phyloP scores from a whole-genome alignment of 805 yeast genomes.

The Wickerhamomyces xylosicus region DNA sequence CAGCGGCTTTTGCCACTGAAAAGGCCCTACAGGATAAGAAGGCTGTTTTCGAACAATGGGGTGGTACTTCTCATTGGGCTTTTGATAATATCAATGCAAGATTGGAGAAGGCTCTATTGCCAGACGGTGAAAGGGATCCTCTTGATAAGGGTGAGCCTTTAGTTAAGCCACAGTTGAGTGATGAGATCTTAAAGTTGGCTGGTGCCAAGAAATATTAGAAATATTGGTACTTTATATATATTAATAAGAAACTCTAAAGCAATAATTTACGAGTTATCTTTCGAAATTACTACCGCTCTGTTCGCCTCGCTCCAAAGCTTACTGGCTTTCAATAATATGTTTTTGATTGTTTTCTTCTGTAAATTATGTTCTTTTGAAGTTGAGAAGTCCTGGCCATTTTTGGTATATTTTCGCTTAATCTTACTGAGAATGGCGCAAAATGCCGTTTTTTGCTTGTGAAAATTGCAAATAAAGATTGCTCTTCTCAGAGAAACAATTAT shows the following conservation, averaged over 20 bases:
- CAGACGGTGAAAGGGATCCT: conserved; percentile 18
- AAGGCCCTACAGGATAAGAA: conserved; percentile 15
- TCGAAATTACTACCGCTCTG: too few relatives aligned
- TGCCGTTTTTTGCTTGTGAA: too few relatives aligned
- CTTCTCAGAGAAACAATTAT: too few relatives aligned
- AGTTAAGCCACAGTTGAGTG: conserved; percentile 17
- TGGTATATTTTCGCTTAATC: too few relatives aligned
- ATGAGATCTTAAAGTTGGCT: conserved; percentile 19
- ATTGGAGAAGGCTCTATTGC: conserved; percentile 6
- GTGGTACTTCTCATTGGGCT: conserved; percentile 24
- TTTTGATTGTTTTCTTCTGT: too few relatives aligned
- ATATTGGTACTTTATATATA: neutral
- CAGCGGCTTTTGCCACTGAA: conserved; percentile 23
- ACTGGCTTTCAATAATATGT: too few relatives aligned
- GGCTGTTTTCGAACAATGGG: conserved; percentile 17
- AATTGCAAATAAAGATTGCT: too few relatives aligned
- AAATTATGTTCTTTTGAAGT: too few relatives aligned
- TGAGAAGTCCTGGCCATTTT: too few relatives aligned
- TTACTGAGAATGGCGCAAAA: too few relatives aligned
- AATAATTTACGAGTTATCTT: too few relatives aligned
- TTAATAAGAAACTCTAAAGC: neutral
- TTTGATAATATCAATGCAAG: conserved; percentile 19
- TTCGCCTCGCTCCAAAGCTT: too few relatives aligned
- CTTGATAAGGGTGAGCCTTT: conserved; percentile 17
- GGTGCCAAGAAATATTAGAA: conserved; percentile 14